Evolutionary conservation across 2,329 filamentous ascomycete genomes (phyloP).

Genomic region (Diaporthe ampelina): DNA sequence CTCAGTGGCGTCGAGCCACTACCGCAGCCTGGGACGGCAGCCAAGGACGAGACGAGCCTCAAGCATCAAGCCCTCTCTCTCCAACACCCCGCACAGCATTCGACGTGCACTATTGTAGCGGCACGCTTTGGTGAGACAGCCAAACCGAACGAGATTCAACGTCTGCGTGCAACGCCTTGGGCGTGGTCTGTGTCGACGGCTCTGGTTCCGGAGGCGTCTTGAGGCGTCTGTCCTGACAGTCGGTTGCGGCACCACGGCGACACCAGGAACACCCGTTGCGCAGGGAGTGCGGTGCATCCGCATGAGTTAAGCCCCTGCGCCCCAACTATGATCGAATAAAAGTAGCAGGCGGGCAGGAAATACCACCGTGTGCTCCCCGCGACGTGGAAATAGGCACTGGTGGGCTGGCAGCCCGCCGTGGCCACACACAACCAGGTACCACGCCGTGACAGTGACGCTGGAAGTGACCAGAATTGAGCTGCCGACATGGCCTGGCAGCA

Average conservation of each 20-base stretch:
- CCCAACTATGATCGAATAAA: not conserved
- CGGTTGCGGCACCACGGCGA: constrained; percentile 15
- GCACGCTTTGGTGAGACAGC: constrained; percentile 27
- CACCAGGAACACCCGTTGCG: constrained; percentile 4
- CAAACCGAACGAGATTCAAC: not conserved
- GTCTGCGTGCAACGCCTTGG: not conserved
- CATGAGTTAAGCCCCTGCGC: not conserved
- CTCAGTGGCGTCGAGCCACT: constrained; percentile 26
- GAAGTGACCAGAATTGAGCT: constrained; percentile 1
- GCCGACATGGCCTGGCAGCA: constrained; percentile 16
- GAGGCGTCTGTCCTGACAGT: constrained; percentile 31
- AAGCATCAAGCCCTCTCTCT: not conserved
- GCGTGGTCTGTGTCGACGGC: constrained; percentile 5
- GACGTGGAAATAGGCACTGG: not conserved
- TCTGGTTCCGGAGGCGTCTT: constrained; percentile 11
- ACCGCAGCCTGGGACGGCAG: constrained; percentile 23
- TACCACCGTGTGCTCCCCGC: not conserved
- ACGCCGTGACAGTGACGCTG: not conserved
- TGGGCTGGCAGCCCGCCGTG: not conserved
- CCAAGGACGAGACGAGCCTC: constrained; percentile 14
- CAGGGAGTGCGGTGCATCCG: not conserved
- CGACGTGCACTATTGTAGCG: constrained; percentile 8
- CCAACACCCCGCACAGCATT: not conserved
- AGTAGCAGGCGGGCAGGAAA: no score
- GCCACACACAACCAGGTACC: not conserved